Evolutionary conservation across 441 rosid genomes (phyloP).

Genomic region (Metrosideros polymorpha): DNA sequence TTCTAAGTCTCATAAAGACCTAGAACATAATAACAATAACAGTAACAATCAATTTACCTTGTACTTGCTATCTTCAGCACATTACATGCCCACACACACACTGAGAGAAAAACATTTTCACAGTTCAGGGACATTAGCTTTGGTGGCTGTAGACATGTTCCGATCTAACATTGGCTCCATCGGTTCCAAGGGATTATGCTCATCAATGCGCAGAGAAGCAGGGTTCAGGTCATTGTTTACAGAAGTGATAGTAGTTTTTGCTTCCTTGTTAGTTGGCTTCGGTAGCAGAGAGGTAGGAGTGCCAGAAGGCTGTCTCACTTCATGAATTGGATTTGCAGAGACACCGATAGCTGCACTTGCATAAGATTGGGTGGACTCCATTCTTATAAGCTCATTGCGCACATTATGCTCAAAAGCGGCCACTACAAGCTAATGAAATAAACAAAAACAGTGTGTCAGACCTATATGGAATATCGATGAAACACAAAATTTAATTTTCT

Average conservation of each 20-base stretch:
- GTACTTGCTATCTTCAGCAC: neutral
- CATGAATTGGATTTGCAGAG: neutral
- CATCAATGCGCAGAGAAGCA: neutral
- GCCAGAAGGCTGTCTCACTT: neutral
- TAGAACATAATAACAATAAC: neutral
- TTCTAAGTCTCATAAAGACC: neutral
- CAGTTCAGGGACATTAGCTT: neutral
- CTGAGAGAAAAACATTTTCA: neutral
- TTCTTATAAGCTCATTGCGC: neutral
- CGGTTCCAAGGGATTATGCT: neutral
- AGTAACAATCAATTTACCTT: neutral
- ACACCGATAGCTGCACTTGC: neutral
- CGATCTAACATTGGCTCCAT: neutral
- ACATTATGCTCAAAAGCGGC: neutral
- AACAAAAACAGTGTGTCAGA: neutral
- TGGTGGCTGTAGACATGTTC: neutral
- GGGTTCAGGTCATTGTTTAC: neutral
- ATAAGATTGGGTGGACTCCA: neutral
- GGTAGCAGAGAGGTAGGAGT: neutral
- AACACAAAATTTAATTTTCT: neutral
- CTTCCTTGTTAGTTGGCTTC: neutral
- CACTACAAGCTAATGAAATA: neutral
- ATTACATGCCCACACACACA: neutral
- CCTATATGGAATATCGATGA: neutral
- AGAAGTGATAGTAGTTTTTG: neutral